Base-by-base conservation (phyloP, 805 yeast genomes). In the Metschnikowia santaceciliae region DNA sequence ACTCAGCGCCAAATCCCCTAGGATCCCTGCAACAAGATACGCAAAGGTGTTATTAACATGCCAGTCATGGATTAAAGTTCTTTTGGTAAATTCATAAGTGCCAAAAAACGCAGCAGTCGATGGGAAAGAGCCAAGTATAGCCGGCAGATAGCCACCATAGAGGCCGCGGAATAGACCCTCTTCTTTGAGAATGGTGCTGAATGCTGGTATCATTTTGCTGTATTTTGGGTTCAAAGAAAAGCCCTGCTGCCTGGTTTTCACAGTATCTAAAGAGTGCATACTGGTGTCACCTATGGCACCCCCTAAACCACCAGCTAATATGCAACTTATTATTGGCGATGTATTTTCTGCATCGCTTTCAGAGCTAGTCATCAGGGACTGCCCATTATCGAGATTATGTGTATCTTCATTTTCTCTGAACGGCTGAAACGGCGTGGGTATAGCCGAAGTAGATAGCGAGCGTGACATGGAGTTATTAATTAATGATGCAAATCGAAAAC, bases 211-310 rank as follows among this genome's bases (percentile, higher is more conserved):
- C 84, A 90, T 90, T 60, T 79, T 83, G 53, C 72, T 78, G 67
- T 92, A 92, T 66, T 88, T 86, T 6, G 72, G 56, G 19, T 77
- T 77, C 56, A 76, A 73, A 20, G 88, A 84, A 3, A 96, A 88
- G n/a, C 96, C 98, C 65, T 94, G 99, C 66, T 94, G 99, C 55
- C 99, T 77, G 2, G 99, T 94, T 66, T 94, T 94, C 32, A 94
- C 96, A 0, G 99, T 94, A 64, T 94, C 99, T 34, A 94, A 70
- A 0, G 98, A 91, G 68, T 94, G 97, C 97, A 94, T 94, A 32
- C 82, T 71, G 1, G 94, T 79, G 62, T 92, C 99, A 13, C 97
- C 98, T 36, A 91, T 80, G 49, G 88, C 84, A 1, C 98, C 99
- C 6, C 99, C 99, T 45, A 92, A 69, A 0, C 96, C 97, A 39